phyloP scores from a whole-genome alignment of 805 yeast species.

The Suhomyces sp. region DNA sequence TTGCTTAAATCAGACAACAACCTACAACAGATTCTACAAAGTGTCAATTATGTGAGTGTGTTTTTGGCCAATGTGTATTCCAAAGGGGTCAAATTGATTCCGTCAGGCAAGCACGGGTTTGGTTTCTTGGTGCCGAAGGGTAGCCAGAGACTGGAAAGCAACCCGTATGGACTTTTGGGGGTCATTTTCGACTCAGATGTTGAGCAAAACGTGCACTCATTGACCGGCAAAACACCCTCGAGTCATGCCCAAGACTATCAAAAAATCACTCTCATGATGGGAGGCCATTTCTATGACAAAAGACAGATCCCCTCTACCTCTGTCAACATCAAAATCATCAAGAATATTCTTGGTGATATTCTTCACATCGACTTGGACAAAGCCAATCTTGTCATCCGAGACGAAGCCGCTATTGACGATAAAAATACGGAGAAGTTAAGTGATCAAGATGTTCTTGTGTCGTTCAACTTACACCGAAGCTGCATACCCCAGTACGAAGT shows the following conservation, averaged over 20 bases:
- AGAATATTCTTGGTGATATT: slow-evolving; percentile 21
- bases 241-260: slow-evolving; percentile 36
- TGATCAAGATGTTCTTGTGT: slow-evolving; percentile 28
- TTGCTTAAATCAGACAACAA: slow-evolving; percentile 21
- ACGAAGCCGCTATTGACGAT: slow-evolving; percentile 17
- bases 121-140: slow-evolving; percentile 78
- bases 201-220: slow-evolving; percentile 44
- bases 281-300: slow-evolving; percentile 59
- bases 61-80: slow-evolving; percentile 64
- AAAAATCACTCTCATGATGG: slow-evolving; percentile 85
- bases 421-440: slow-evolving; percentile 12
- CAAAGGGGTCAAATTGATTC: slow-evolving; percentile 31
- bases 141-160: not conserved
- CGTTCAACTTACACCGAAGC: slow-evolving; percentile 33
- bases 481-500: slow-evolving; percentile 81
- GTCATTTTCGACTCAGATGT: slow-evolving; percentile 88
- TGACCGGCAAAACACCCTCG: too few species aligned
- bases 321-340: slow-evolving; percentile 24
- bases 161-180: slow-evolving; percentile 53
- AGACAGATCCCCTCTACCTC: slow-evolving; percentile 29
- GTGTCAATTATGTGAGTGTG: slow-evolving; percentile 45
- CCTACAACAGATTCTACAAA: slow-evolving; percentile 16
- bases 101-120: slow-evolving; percentile 57
- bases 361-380: slow-evolving; percentile 21
- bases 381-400: slow-evolving; percentile 23